A percentile compares a stretch with the other conserved stretches of the same genome.
These are phyloP conservation scores for Calocybe gambosa DNA, from an alignment of 1,284 basidiomycete species.

Conservation along the genomic window DNA sequence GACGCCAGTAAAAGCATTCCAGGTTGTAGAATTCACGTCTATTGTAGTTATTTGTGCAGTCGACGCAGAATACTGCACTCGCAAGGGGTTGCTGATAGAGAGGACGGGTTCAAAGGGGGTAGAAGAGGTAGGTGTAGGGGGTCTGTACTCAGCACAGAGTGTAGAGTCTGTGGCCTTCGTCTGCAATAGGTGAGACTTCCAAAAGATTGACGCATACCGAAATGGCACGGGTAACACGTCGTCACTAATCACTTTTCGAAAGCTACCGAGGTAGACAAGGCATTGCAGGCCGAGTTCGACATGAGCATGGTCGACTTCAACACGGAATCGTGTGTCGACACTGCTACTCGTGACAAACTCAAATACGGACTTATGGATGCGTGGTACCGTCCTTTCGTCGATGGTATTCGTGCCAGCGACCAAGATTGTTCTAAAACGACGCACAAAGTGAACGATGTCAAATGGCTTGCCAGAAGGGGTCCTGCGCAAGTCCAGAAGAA, in stretches of 20 bases:
- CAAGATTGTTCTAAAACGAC: constrained; percentile 7
- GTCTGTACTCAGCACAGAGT: background rate
- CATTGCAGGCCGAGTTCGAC: background rate
- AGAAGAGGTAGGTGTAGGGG: background rate
- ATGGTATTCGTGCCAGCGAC: constrained; percentile 9
- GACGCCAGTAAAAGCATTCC: background rate
- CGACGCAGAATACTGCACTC: background rate
- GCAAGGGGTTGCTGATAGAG: background rate
- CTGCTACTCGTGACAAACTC: background rate
- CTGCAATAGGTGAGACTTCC: background rate
- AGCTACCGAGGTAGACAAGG: background rate
- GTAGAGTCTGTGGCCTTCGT: background rate
- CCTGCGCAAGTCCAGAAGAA: constrained; percentile 1
- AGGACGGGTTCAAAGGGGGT: background rate
- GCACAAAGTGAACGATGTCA: constrained; percentile 2
- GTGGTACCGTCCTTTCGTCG: constrained; percentile 7
- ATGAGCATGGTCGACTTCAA: background rate
- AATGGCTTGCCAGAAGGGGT: background rate
- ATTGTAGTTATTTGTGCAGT: background rate
- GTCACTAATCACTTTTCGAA: background rate
- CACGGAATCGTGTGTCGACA: background rate
- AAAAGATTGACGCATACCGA: constrained; percentile 2
- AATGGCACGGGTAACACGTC: background rate
- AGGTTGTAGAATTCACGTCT: background rate
- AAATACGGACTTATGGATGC: background rate